Evolutionary conservation across 768 basidiomycete species (phyloP), one percentile per base, ranked within the genome.

Genomic region (Steccherinum ochraceum): DNA sequence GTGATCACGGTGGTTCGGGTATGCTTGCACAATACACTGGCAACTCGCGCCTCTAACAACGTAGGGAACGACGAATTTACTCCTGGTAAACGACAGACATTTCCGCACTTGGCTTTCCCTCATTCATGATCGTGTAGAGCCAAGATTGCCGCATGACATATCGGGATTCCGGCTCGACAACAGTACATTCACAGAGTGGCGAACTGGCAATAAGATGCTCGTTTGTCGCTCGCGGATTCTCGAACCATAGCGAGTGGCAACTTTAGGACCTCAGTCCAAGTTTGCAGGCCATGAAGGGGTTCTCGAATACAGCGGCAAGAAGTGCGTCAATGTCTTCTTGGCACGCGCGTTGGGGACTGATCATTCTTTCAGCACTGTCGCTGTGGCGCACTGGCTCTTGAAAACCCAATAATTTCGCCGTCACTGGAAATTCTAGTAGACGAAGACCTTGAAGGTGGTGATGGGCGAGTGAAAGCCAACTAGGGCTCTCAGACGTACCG

Each of bases 281-380:
- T 92, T 90, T 77, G 87, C 89, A 1, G 87, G 92, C 4, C 89
- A 86, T 43, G 77, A 86, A 62, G 90, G 90, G 1, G 89, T 92
- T 30, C 62, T 92, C 46, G 68, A 90, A 58, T 88, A 86, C 58
- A 72, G 71, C 25, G 89, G 89, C 30, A 66, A 67, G 55, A 90
- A 89, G 87, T 88, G 61, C 56, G 79, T 63, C n/a, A n/a, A n/a
- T 30, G n/a, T n/a, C n/a, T 46, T 46, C 45, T 20, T 18, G 26
- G 30, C 16, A 10, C 46, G 35, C 18, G 26, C 16, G 7, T n/a
- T n/a, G n/a, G n/a, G n/a, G n/a, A n/a, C n/a, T n/a, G n/a, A n/a
- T n/a, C n/a, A n/a, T n/a, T 21, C 41, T 10, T 43, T 16, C 39
- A 64, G 63, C 52, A 65, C 64, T 4, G 52, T 73, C 13, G 70